Evolutionary conservation across 2,329 filamentous ascomycete species (phyloP), one percentile per base, ranked within the genome.

Genomic region (Cercospora janseana): DNA sequence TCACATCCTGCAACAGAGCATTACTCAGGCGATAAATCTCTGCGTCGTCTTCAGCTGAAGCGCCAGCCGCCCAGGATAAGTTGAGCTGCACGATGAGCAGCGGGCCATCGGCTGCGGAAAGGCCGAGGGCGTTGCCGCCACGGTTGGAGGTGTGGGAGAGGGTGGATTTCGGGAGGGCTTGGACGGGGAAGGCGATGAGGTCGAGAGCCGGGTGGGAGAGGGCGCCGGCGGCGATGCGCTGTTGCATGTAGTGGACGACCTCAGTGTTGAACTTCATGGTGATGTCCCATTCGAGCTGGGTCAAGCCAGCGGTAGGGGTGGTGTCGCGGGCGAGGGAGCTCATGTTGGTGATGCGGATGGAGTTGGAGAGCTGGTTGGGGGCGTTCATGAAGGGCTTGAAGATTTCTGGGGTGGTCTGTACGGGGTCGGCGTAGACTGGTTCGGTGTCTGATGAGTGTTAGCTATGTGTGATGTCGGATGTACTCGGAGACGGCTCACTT

Each of bases 111-210:
- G 35, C 16, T 1, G 23, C 20, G 16, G 18, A 18, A 6, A 56
- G 27, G 1, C 53, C 53, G 9, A 56, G 53, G 18, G 49, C 46
- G 32, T 56, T 56, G 15, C 52, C 52, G 35, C 52, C 52, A n/a
- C 47, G 43, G 4, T 34, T 38, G 9, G 32, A 20, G 18, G 50
- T 51, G n/a, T 56, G 41, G 2, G 21, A 26, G 0, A 46, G 6
- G 12, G 44, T 46, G 21, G 44, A 16, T 8, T 35, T 46, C 5
- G 31, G 20, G 6, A 46, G 12, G 15, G 27, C 26, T 18, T 46
- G 44, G 7, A 46, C 44, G 3, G 44, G 23, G 32, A 37, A 28
- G 24, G 32, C 13, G n/a, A 46, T 29, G 2, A 4, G 20, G 10
- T 32, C 23, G 21, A 46, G 4, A 12, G 41, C 41, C 23, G 41